Percentiles rank a stretch among this genome's conserved stretches.
Evolutionary conservation across 2,329 filamentous ascomycete species (phyloP).

Genomic region (Xylaria sp.): DNA sequence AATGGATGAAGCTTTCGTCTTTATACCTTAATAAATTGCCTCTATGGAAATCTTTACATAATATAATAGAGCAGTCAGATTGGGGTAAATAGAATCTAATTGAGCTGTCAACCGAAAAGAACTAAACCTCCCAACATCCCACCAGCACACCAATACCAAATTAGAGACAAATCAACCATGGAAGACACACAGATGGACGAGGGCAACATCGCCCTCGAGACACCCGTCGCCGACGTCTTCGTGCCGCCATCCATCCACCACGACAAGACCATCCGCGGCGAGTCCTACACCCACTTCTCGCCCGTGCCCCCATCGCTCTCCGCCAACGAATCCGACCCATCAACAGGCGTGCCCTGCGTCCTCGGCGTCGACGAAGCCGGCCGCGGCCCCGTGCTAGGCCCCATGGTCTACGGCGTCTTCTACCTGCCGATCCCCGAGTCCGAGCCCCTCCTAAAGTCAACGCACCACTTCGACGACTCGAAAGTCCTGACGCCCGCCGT

Average conservation of each 20-base stretch:
- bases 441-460: constrained; percentile 78
- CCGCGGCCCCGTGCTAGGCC: constrained; percentile 90
- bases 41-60: no score
- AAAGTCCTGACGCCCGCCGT: constrained; percentile 88
- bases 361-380: constrained; percentile 95
- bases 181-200: constrained; percentile 56
- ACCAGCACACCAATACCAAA: constrained; percentile 4
- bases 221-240: constrained; percentile 58
- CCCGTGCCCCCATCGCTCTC: constrained; percentile 70
- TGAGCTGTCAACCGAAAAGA: constrained; percentile 3
- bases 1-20: background rate
- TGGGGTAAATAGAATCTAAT: background rate
- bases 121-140: constrained; percentile 12
- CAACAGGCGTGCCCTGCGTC: constrained; percentile 69
- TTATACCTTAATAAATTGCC: no score
- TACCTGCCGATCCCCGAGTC: constrained; percentile 79
- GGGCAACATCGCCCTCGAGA: constrained; percentile 50
- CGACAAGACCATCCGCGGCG: constrained; percentile 68
- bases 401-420: constrained; percentile 77
- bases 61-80: background rate
- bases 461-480: constrained; percentile 93
- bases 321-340: constrained; percentile 45
- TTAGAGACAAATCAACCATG: constrained; percentile 41
- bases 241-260: constrained; percentile 76
- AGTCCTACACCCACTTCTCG: constrained; percentile 78